Base-by-base conservation (phyloP, 176 grass and related monocot species). In the Eleusine indica region DNA sequence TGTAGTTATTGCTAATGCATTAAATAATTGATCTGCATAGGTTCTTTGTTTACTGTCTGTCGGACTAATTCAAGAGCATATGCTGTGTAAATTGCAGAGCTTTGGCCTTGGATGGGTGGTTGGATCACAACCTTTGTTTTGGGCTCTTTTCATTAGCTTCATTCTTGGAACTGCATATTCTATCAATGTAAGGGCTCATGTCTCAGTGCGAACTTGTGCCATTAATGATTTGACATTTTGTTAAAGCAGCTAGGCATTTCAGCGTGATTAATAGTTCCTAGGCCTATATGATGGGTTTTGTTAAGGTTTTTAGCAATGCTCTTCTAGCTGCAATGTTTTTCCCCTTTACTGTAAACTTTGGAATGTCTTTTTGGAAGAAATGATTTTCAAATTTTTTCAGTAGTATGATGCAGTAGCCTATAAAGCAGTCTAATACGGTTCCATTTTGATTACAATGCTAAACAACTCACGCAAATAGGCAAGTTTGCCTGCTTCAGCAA, bases 151-250 rank as follows among this genome's bases (percentile, higher is more conserved):
- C 81, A 84, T 99, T 82, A 99, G 93, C 78, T 99, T 99, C 78
- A 62, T 96, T 78, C 97, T 99, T 87, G 97, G 97, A 80, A 99
- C 93, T 32, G 93, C 93, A 77, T 99, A 99, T 83, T 99, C 97
- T 28, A 92, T 95, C 61, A 90, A 99, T 89, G 97, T 94, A 94
- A 88, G 87, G 64, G 68, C 40, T 78, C 16, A 42, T 61, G 9
- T 69, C 42, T 80, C 52, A 52, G 51, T 82, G 46, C 40, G 35
- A 32, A 9, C 37, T 35, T 12, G 41, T 42, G 4, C 1, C n/a
- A 40, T 63, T 64, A 13, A 64, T 11, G 1, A 64, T 64, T 64
- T 29, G 11, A 29, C 61, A 64, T 64, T 64, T 46, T 78, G 11
- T 1, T 22, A 49, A n/a, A 61, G 21, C 61, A 67, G 18, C 61